A percentile compares a stretch with the other conserved stretches of the same genome.
Evolutionary conservation across 345 rosid genomes (phyloP).

Genomic region (Anacardium occidentale): DNA sequence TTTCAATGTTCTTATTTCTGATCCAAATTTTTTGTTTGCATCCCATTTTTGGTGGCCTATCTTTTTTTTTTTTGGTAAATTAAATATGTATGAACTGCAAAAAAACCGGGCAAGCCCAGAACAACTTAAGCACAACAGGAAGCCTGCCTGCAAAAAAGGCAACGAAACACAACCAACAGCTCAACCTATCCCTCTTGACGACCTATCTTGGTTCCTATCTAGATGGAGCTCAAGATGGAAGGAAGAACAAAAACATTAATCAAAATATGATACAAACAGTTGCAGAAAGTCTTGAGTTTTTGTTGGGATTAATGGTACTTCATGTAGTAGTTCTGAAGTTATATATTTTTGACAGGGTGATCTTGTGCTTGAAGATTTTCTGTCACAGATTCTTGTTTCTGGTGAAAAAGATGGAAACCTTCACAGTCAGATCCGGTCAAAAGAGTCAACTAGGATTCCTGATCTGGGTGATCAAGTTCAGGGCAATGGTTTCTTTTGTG

Average conservation of each 20-base stretch:
- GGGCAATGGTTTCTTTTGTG: slow-evolving; percentile 19
- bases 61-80: too few species aligned
- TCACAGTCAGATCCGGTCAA: slow-evolving; percentile 20
- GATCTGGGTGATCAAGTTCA: slow-evolving; percentile 24
- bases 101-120: too few species aligned
- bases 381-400: slow-evolving; percentile 21
- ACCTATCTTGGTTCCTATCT: too few species aligned
- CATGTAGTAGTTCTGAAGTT: slow-evolving; percentile 4
- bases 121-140: too few species aligned
- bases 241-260: too few species aligned
- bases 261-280: background rate
- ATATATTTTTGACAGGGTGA: slow-evolving; percentile 28
- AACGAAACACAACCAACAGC: too few species aligned
- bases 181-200: too few species aligned
- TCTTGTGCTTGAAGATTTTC: slow-evolving; percentile 23
- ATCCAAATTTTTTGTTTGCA: background rate
- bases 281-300: background rate
- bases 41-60: background rate
- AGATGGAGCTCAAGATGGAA: too few species aligned
- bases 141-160: too few species aligned
- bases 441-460: slow-evolving; percentile 10
- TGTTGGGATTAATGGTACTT: slow-evolving; percentile 3
- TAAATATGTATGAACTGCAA: too few species aligned
- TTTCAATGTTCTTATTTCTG: background rate
- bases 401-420: slow-evolving; percentile 28